phyloP scores from a whole-genome alignment of 2,329 filamentous ascomycete genomes.

The Colletotrichum sp. region DNA sequence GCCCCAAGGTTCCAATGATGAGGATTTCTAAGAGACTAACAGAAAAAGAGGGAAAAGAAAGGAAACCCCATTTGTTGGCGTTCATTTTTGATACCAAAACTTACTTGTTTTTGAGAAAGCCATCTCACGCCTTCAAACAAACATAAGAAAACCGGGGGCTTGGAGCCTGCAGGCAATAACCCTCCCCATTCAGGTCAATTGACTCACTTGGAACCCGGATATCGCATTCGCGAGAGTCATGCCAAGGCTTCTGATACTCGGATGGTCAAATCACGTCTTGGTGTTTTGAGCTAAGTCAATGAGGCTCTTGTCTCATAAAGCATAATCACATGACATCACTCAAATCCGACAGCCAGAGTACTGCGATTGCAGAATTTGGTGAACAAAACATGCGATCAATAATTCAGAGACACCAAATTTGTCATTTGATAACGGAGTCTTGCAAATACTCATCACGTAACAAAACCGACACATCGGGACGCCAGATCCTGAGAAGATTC shows the following conservation, averaged over 20 bases:
- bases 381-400: neutral
- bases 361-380: neutral
- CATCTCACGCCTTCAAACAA: neutral
- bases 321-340: neutral
- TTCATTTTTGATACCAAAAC: neutral
- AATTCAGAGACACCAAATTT: neutral
- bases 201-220: neutral
- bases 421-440: neutral
- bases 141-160: neutral
- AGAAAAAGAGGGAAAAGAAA: neutral
- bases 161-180: neutral
- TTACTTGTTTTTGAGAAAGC: neutral
- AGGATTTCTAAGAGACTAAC: neutral
- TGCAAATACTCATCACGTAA: neutral
- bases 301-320: neutral
- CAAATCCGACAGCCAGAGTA: neutral
- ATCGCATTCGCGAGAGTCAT: neutral
- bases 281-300: neutral
- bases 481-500: neutral
- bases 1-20: neutral
- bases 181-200: neutral
- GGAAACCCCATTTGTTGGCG: neutral
- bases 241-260: neutral
- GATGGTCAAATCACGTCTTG: neutral
- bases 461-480: neutral